phyloP scores from a whole-genome alignment of 1,284 basidiomycete genomes.

The Cerioporus squamosus region DNA sequence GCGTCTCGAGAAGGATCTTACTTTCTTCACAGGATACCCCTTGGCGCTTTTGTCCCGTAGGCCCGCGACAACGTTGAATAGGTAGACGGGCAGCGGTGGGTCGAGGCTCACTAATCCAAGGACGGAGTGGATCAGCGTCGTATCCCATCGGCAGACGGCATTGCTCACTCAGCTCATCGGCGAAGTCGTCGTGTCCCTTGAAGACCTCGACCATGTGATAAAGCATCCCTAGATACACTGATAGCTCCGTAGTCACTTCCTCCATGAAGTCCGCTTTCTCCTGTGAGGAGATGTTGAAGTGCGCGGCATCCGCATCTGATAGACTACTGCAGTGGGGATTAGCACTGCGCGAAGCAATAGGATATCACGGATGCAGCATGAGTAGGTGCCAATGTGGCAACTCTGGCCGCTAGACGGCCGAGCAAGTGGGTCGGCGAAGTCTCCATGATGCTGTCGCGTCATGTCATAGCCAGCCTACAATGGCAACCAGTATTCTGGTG shows the following conservation, averaged over 20 bases:
- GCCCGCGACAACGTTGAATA: slow-evolving; percentile 88
- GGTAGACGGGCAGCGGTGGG: slow-evolving; percentile 91
- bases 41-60: slow-evolving; percentile 94
- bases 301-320: slow-evolving; percentile 70
- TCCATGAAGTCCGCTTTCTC: slow-evolving; percentile 83
- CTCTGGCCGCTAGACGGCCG: too few relatives aligned
- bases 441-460: too few relatives aligned
- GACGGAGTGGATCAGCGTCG: slow-evolving; percentile 17
- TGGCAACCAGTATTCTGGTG: too few relatives aligned
- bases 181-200: slow-evolving; percentile 90
- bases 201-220: slow-evolving; percentile 94
- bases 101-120: slow-evolving; percentile 83
- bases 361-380: too few relatives aligned
- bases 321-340: slow-evolving; percentile 54
- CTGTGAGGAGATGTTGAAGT: slow-evolving; percentile 66
- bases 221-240: slow-evolving; percentile 89
- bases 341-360: background rate
- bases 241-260: slow-evolving; percentile 89
- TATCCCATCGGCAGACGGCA: slow-evolving; percentile 15
- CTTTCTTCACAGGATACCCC: slow-evolving; percentile 97
- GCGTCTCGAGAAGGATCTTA: slow-evolving; percentile 35
- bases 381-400: too few relatives aligned
- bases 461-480: too few relatives aligned
- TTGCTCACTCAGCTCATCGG: slow-evolving; percentile 90
- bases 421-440: too few relatives aligned